phyloP scores from a whole-genome alignment of 257 asterid genomes.

The Mentha longifolia region DNA sequence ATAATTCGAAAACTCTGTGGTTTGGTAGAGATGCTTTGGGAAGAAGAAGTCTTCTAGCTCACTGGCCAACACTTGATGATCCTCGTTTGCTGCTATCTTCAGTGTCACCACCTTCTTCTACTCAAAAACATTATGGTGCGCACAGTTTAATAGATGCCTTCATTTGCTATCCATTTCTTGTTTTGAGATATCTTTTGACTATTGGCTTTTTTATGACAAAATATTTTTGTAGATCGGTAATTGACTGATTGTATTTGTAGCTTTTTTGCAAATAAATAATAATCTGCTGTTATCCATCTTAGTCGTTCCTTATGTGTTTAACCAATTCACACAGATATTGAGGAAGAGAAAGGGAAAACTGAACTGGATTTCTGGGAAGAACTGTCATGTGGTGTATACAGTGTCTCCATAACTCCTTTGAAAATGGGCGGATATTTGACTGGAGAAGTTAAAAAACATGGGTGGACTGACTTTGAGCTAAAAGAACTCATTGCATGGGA shows the following conservation, averaged over 20 bases:
- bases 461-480: slow-evolving; percentile 68
- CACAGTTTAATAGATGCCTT: slow-evolving; percentile 19
- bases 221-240: slow-evolving; percentile 8
- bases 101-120: slow-evolving; percentile 71
- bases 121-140: slow-evolving; percentile 55
- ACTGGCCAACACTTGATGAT: slow-evolving; percentile 85
- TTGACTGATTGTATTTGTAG: background rate
- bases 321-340: slow-evolving; percentile 40
- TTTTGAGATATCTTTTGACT: background rate
- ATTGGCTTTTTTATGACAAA: background rate
- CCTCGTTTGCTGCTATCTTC: slow-evolving; percentile 83
- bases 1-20: slow-evolving; percentile 86
- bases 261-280: background rate
- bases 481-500: slow-evolving; percentile 83
- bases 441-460: slow-evolving; percentile 71
- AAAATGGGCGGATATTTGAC: slow-evolving; percentile 37
- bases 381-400: slow-evolving; percentile 90
- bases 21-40: slow-evolving; percentile 98
- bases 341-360: slow-evolving; percentile 47
- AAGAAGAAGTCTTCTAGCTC: slow-evolving; percentile 94
- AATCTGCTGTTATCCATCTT: background rate
- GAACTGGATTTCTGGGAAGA: slow-evolving; percentile 84
- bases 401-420: slow-evolving; percentile 54
- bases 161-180: slow-evolving; percentile 3
- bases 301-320: background rate